phyloP scores from a whole-genome alignment of 78 protist species.

The Dictyostelium firmibasis region DNA sequence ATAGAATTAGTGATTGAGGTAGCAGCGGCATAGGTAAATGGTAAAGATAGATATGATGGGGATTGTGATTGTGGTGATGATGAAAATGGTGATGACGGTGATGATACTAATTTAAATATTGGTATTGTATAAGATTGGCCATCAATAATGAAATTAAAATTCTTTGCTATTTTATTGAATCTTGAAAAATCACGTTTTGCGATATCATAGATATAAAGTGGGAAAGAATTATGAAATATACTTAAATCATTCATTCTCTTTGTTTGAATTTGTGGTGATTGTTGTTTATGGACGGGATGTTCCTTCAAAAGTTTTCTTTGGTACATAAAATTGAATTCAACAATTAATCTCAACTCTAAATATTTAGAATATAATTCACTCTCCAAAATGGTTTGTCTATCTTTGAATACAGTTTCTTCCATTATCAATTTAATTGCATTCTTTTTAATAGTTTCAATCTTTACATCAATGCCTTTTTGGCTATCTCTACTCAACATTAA shows the following conservation, averaged over 20 bases:
- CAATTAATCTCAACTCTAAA: not conserved
- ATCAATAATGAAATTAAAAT: not conserved
- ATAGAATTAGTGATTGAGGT: not conserved
- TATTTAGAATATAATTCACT: not conserved
- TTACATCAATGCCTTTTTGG: not conserved
- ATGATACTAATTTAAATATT: not conserved
- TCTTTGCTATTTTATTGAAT: not conserved
- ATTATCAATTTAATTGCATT: not conserved
- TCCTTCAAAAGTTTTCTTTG: not conserved
- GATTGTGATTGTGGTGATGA: too few relatives aligned
- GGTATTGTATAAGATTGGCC: not conserved
- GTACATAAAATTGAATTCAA: not conserved
- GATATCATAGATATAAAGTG: not conserved
- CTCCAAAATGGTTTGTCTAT: not conserved
- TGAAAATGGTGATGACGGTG: too few relatives aligned
- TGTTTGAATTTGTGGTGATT: not conserved
- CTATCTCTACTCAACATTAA: not conserved
- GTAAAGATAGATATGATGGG: not conserved
- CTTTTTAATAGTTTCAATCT: conserved; percentile 9
- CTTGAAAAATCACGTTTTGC: not conserved
- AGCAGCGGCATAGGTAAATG: not conserved
- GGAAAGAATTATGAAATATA: conserved; percentile 4
- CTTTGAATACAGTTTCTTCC: not conserved
- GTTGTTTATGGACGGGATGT: not conserved
- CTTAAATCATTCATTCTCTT: conserved; percentile 7